phyloP scores from a whole-genome alignment of 306 rosid genomes.

The Echinosophora koreensis region DNA sequence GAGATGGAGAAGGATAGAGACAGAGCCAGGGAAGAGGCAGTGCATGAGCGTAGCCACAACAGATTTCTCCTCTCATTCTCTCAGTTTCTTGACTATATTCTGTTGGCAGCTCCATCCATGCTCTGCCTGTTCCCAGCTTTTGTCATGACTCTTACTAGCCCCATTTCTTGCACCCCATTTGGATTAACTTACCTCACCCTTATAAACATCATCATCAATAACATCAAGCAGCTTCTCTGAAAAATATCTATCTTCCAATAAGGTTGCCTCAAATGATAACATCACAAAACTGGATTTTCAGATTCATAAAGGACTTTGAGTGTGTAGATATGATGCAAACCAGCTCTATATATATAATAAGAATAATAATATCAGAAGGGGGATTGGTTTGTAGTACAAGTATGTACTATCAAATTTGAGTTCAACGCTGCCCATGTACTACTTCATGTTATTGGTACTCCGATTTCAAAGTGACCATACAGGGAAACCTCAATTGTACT shows the following conservation, averaged over 20 bases:
- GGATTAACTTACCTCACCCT: too few relatives aligned
- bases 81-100: slow-evolving; percentile 8
- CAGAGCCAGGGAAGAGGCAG: slow-evolving; percentile 99
- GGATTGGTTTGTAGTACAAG: slow-evolving; percentile 44
- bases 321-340: neutral
- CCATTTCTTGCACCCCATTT: too few relatives aligned
- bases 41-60: slow-evolving; percentile 86
- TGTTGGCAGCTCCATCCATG: slow-evolving; percentile 79
- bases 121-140: slow-evolving; percentile 78
- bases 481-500: slow-evolving; percentile 27
- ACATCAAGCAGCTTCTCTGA: slow-evolving; percentile 6
- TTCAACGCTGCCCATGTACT: slow-evolving; percentile 43
- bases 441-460: slow-evolving; percentile 32
- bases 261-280: slow-evolving; percentile 8
- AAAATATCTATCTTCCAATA: neutral
- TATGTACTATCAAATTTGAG: slow-evolving; percentile 45
- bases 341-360: slow-evolving; percentile 29
- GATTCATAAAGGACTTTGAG: neutral
- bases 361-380: neutral
- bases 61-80: slow-evolving; percentile 17
- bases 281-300: neutral
- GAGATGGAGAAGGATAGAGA: slow-evolving; percentile 23
- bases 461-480: neutral
- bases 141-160: slow-evolving; percentile 39
- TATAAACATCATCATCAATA: slow-evolving; percentile 8